These are phyloP conservation scores for Penicillium paneum DNA, from an alignment of 2,329 filamentous ascomycete species.

Conservation along the genomic window DNA sequence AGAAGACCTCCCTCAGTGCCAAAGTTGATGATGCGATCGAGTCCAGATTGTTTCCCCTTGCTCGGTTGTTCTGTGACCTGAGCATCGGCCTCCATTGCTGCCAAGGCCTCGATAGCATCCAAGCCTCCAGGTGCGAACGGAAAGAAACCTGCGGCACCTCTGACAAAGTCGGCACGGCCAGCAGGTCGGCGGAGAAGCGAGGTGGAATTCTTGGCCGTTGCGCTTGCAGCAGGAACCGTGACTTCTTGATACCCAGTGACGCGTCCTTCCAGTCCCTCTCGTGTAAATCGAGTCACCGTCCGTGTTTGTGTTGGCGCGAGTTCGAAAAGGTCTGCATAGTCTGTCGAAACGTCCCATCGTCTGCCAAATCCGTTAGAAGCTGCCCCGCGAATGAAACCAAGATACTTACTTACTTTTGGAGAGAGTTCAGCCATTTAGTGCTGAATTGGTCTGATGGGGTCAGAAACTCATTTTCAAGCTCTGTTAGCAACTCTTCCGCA, in stretches of 20 bases:
- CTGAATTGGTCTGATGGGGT: slow-evolving; percentile 77
- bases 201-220: slow-evolving; percentile 92
- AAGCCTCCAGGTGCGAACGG: slow-evolving; percentile 90
- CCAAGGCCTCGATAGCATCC: slow-evolving; percentile 79
- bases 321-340: slow-evolving; percentile 80
- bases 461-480: slow-evolving; percentile 74
- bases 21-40: slow-evolving; percentile 86
- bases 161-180: slow-evolving; percentile 81
- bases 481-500: slow-evolving; percentile 61
- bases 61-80: slow-evolving; percentile 49
- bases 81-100: slow-evolving; percentile 75
- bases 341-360: slow-evolving; percentile 76
- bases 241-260: slow-evolving; percentile 94
- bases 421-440: slow-evolving; percentile 76
- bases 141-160: slow-evolving; percentile 89
- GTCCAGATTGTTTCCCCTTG: slow-evolving; percentile 45
- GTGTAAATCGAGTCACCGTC: slow-evolving; percentile 87
- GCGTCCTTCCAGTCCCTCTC: slow-evolving; percentile 85
- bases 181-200: slow-evolving; percentile 84
- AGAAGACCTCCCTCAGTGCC: slow-evolving; percentile 73
- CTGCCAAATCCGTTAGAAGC: slow-evolving; percentile 31
- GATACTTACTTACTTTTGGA: slow-evolving; percentile 73
- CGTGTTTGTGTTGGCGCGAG: slow-evolving; percentile 88
- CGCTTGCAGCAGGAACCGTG: slow-evolving; percentile 82
- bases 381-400: background rate